Evolutionary conservation across 2,329 filamentous ascomycete genomes (phyloP), one percentile per base, ranked within the genome.

Genomic region (Epichloe bromicola): DNA sequence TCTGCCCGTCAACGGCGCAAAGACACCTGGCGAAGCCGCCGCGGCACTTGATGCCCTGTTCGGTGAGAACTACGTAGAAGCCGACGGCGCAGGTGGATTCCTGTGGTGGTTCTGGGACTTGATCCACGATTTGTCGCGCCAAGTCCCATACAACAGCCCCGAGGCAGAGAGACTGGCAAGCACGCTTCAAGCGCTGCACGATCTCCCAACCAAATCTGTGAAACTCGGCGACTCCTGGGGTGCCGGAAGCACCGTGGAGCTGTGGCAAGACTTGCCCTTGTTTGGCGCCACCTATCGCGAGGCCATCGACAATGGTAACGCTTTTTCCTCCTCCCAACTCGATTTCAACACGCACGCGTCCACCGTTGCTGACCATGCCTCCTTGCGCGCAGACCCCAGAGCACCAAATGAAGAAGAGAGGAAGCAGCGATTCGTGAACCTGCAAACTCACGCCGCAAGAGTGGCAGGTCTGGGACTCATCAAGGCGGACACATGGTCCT

Each of bases 31-130:
- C 3, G 26, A 53, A 44, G 49, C 51, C 6, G 52, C 51, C 4
- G 20, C 14, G 12, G 46, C 47, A 11, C 15, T 58, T 8, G 53
- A 58, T 26, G 43, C 34, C 7, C 42, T 58, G 15, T 50, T 20
- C 15, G 12, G 12, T 1, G 17, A 47, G 5, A 14, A 53, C 11
- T 48, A 41, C 37, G 15, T 5, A 5, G 26, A 20, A 12, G 4
- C 52, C 20, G 45, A 49, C 2, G 43, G 47, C 3, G 52, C 46
- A 19, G 53, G 42, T 1, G 38, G 30, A 6, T 60, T 60, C 17
- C 46, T 59, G 7, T 58, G 53, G 51, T 55, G 58, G 50, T 59
- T 59, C 49, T 58, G 58, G 59, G 56, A 59, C 33, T 54, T 60
- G 2, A 15, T 60, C 11, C 58, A 59, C 30, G 49, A 55, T 4